Base-by-base conservation (phyloP, 2,329 filamentous ascomycete species). In the Metarhizium brunneum region DNA sequence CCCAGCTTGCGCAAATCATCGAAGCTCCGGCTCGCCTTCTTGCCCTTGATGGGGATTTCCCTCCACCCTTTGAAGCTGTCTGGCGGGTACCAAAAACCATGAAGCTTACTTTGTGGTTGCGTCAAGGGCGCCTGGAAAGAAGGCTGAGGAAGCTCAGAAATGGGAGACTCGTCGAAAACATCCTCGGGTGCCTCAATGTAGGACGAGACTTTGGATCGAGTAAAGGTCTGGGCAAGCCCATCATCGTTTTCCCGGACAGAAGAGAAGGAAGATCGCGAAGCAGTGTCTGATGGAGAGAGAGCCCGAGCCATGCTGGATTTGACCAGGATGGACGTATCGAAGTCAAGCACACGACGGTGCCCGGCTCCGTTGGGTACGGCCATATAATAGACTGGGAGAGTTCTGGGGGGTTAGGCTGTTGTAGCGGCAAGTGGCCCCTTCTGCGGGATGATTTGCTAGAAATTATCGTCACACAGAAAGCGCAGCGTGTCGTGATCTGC, bases 11-110 rank as follows among this genome's bases (percentile, higher is more conserved):
- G 78, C 61, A 85, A 71, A 65, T 85, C 81, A 45, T 82, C 78
- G 66, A 73, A 83, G 71, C 83, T 85, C 67, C 76, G 78, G 70
- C 82, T 85, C 47, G 80, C 80, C 62, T 75, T 73, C 68, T 77
- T 82, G 54, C 81, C 81, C 67, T 74, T 77, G 59, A 85, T 75
- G 55, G 76, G 76, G 64, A 85, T 84, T 63, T 79, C 75, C 71
- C 82, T 84, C 82, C 82, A 85, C 53, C 82, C 82, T 59, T 74
- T 75, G 66, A 84, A 84, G 66, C 73, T 76, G 61, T 83, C 75
- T 59, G 76, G 76, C 55, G 83, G 82, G 59, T 76, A 78, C 73
- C 80, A 83, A 64, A 77, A 79, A 56, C 79, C 80, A 66, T 82
- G 80, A 43, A 84, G 75, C 61, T 69, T 74, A 71, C 78, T 82